phyloP scores from a whole-genome alignment of 768 basidiomycete genomes.

The Infundibulicybe gibba region DNA sequence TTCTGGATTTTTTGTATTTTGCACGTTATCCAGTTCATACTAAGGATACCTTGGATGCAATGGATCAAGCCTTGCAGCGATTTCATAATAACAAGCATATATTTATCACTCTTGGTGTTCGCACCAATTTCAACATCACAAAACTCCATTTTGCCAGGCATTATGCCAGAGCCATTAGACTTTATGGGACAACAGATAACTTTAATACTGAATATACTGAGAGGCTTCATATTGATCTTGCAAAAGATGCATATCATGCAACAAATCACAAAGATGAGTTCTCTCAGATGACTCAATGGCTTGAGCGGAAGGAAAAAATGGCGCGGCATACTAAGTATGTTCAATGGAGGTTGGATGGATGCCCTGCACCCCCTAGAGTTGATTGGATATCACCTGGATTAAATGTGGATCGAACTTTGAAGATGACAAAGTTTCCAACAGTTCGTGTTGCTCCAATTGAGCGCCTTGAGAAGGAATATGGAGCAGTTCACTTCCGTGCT shows the following conservation, averaged over 20 bases:
- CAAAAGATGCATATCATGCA: too few species aligned
- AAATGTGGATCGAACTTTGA: conserved; percentile 3
- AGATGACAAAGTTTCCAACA: too few species aligned
- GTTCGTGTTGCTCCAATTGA: too few species aligned
- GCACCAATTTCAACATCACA: too few species aligned
- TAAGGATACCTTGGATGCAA: conserved; percentile 13
- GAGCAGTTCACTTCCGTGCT: conserved; percentile 19
- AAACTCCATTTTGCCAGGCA: too few species aligned
- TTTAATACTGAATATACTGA: conserved; percentile 27
- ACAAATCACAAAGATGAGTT: too few species aligned
- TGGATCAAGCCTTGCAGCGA: conserved; percentile 17
- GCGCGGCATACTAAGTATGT: conserved; percentile 24
- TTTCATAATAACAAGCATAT: conserved; percentile 28
- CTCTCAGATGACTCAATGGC: too few species aligned
- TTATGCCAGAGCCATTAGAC: conserved; percentile 19
- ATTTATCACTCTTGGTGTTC: too few species aligned
- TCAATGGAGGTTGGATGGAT: conserved; percentile 14
- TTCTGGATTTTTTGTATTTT: conserved; percentile 23
- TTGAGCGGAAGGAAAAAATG: too few species aligned
- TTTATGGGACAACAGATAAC: conserved; percentile 23
- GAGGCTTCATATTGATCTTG: too few species aligned
- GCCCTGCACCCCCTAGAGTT: conserved; percentile 3
- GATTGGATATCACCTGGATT: conserved; percentile 7
- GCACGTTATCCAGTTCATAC: conserved; percentile 23
- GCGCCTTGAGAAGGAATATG: conserved; percentile 18